Percentiles rank a stretch among this genome's conserved stretches.
Evolutionary conservation across 1,284 basidiomycete genomes (phyloP).

Genomic region (Apiotrichum gracile): DNA sequence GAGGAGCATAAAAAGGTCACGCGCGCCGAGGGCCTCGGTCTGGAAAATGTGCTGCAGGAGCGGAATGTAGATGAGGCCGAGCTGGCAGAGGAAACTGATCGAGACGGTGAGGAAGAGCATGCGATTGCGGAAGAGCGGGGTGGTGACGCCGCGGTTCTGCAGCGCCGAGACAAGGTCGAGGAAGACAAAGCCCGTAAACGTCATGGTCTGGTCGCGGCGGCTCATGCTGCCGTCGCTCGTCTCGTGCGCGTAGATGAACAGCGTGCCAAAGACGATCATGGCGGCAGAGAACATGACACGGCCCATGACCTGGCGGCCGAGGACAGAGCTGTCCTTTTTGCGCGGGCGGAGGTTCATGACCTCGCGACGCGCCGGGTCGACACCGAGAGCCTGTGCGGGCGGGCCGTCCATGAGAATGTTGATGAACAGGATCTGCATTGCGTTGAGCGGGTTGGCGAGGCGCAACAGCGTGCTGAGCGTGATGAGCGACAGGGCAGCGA

Average conservation of each 20-base stretch:
- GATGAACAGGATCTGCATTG: conserved; percentile 98
- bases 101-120: conserved; percentile 86
- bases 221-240: conserved; percentile 74
- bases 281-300: conserved; percentile 85
- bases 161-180: conserved; percentile 91
- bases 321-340: conserved; percentile 80
- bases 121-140: conserved; percentile 69
- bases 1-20: conserved; percentile 69
- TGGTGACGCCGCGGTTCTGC: conserved; percentile 85
- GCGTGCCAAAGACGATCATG: conserved; percentile 80
- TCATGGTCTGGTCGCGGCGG: conserved; percentile 89
- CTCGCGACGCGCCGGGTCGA: conserved; percentile 87
- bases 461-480: conserved; percentile 85
- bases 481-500: conserved; percentile 89
- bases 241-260: conserved; percentile 80
- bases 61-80: conserved; percentile 82
- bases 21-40: conserved; percentile 66
- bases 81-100: conserved; percentile 73
- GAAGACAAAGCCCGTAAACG: conserved; percentile 94
- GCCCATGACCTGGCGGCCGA: conserved; percentile 64
- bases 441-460: conserved; percentile 85
- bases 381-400: conserved; percentile 89
- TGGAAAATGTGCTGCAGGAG: conserved; percentile 89
- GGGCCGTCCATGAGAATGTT: conserved; percentile 99
- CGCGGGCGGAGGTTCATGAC: conserved; percentile 86